These are phyloP conservation scores for Aspergillus aculeatus DNA, from an alignment of 2,329 filamentous ascomycete species.

Conservation along the genomic window DNA sequence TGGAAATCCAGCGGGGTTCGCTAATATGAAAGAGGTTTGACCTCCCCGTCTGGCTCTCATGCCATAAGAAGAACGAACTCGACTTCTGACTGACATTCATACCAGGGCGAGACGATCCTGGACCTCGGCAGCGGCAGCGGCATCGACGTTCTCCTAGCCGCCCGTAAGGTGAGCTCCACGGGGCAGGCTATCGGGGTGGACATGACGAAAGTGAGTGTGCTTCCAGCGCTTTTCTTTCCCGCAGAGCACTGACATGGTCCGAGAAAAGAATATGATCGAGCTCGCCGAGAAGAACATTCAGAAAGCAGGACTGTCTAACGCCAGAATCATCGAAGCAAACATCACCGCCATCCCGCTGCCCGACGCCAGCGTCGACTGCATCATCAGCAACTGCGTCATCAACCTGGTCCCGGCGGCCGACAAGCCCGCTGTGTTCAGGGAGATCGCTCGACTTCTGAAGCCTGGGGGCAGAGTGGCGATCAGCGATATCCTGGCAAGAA, in stretches of 20 bases:
- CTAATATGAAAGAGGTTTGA: constrained; percentile 47
- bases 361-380: constrained; percentile 49
- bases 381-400: constrained; percentile 65
- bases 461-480: constrained; percentile 59
- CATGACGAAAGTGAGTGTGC: constrained; percentile 54
- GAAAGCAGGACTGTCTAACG: constrained; percentile 44
- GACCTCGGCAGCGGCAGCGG: constrained; percentile 60
- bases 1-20: constrained; percentile 53
- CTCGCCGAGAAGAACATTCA: constrained; percentile 49
- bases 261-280: constrained; percentile 52
- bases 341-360: constrained; percentile 54
- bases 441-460: constrained; percentile 59
- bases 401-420: constrained; percentile 57
- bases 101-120: constrained; percentile 56
- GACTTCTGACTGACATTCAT: constrained; percentile 49
- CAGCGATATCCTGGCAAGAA: constrained; percentile 58
- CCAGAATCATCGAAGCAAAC: constrained; percentile 50
- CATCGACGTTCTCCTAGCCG: constrained; percentile 58
- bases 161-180: constrained; percentile 48
- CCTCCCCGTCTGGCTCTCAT: constrained; percentile 37
- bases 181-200: constrained; percentile 59
- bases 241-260: too few relatives aligned
- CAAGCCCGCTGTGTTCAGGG: constrained; percentile 55
- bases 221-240: background rate
- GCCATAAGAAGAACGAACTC: constrained; percentile 54